A percentile compares a stretch with the other conserved stretches of the same genome.
Evolutionary conservation across 768 basidiomycete species (phyloP).

Genomic region (Phlegmacium glaucopus): DNA sequence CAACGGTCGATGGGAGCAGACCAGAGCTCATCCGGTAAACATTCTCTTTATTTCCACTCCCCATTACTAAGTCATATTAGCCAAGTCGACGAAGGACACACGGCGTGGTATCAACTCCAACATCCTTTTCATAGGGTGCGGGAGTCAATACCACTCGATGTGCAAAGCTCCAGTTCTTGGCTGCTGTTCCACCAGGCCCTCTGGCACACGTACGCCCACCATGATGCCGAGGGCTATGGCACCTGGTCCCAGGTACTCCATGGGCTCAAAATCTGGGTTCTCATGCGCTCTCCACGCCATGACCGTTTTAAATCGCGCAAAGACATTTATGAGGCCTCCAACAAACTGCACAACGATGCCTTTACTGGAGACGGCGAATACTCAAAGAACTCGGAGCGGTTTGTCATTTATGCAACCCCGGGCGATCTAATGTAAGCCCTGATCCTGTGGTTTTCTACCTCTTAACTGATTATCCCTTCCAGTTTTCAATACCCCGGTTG

Average conservation of each 20-base stretch:
- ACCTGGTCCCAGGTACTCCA: slow-evolving; percentile 2
- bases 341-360: not conserved
- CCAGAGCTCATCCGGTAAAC: not conserved
- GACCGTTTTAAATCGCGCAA: too few species aligned
- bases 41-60: too few species aligned
- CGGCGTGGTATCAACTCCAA: too few species aligned
- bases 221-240: slow-evolving; percentile 1
- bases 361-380: not conserved
- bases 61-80: too few species aligned
- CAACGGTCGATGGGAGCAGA: not conserved
- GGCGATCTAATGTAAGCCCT: not conserved
- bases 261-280: not conserved
- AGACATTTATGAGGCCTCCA: not conserved
- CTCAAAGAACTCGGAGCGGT: not conserved
- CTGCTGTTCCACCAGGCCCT: not conserved
- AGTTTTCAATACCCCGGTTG: not conserved
- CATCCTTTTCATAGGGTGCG: too few species aligned
- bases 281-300: not conserved
- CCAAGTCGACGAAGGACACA: too few species aligned
- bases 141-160: not conserved
- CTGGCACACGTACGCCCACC: not conserved
- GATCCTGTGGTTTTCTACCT: not conserved
- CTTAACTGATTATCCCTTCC: not conserved
- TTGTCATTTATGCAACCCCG: not conserved
- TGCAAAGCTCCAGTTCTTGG: not conserved